Evolutionary conservation across 2,329 filamentous ascomycete species (phyloP).

Genomic region (Metarhizium robertsii): DNA sequence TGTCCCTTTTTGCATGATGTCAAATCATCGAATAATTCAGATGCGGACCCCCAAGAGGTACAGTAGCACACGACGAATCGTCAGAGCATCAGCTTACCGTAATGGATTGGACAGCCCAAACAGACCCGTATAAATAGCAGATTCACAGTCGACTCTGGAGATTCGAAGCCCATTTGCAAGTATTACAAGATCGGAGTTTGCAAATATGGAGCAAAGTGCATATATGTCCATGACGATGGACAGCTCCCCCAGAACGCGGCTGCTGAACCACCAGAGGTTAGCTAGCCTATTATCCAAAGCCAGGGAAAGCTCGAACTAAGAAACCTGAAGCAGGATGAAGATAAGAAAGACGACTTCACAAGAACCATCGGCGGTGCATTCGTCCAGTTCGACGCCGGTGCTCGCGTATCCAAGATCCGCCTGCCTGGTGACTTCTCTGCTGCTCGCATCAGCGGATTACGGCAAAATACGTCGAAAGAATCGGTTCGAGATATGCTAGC

Average conservation of each 20-base stretch:
- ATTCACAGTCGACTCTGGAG: background rate
- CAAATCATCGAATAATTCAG: too few relatives aligned
- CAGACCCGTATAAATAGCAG: too few relatives aligned
- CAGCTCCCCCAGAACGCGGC: too few relatives aligned
- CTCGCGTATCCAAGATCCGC: conserved; percentile 15
- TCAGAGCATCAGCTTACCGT: too few relatives aligned
- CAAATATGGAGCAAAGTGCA: background rate
- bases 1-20: background rate
- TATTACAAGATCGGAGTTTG: background rate
- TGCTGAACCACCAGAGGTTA: too few relatives aligned
- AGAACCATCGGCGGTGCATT: conserved; percentile 13
- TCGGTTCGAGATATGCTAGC: conserved; percentile 14
- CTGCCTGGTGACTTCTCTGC: conserved; percentile 27
- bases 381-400: conserved; percentile 23
- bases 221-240: background rate
- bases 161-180: background rate
- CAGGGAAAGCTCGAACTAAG: fast-evolving
- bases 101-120: too few relatives aligned
- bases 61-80: too few relatives aligned
- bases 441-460: conserved; percentile 22
- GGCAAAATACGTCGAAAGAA: conserved; percentile 6
- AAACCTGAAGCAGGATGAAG: background rate
- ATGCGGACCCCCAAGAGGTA: too few relatives aligned
- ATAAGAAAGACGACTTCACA: background rate
- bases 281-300: too few relatives aligned